These are phyloP conservation scores for Aplosporella prunicola DNA, from an alignment of 2,329 filamentous ascomycete genomes.

Conservation along the genomic window DNA sequence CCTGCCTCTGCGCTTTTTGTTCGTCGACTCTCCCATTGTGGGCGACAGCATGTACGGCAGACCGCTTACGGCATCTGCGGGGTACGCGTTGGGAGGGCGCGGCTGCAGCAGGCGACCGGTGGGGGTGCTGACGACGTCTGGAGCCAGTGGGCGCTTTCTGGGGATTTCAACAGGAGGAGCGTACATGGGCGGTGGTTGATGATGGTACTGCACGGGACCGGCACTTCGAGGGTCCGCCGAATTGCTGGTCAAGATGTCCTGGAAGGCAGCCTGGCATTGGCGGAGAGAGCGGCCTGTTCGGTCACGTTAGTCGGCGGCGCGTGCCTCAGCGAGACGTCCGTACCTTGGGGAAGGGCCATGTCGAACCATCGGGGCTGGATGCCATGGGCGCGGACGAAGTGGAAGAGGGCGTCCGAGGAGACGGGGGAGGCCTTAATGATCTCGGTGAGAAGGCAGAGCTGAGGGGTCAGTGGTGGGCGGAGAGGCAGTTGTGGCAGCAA, in stretches of 20 bases:
- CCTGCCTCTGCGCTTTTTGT: constrained; percentile 39
- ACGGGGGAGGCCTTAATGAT: constrained; percentile 40
- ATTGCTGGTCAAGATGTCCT: constrained; percentile 20
- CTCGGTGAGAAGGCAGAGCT: constrained; percentile 41
- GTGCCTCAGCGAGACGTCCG: constrained; percentile 8
- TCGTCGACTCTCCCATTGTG: constrained; percentile 24
- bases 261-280: constrained; percentile 27
- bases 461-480: constrained; percentile 11
- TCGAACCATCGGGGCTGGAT: constrained; percentile 41
- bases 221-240: constrained; percentile 12
- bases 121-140: constrained; percentile 20
- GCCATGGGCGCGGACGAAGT: constrained; percentile 34
- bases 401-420: constrained; percentile 33
- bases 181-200: constrained; percentile 22
- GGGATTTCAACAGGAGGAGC: constrained; percentile 24
- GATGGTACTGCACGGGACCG: constrained; percentile 14
- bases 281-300: constrained; percentile 26
- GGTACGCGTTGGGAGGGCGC: constrained; percentile 30
- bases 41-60: constrained; percentile 23
- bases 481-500: constrained; percentile 13
- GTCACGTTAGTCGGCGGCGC: constrained; percentile 2
- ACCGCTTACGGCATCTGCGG: constrained; percentile 21
- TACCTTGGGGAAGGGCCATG: constrained; percentile 42
- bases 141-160: constrained; percentile 27
- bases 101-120: constrained; percentile 37